Evolutionary conservation across 495 filamentous ascomycete species (phyloP), one percentile per base, ranked within the genome.

Genomic region (Pseudotulostoma volvatum): DNA sequence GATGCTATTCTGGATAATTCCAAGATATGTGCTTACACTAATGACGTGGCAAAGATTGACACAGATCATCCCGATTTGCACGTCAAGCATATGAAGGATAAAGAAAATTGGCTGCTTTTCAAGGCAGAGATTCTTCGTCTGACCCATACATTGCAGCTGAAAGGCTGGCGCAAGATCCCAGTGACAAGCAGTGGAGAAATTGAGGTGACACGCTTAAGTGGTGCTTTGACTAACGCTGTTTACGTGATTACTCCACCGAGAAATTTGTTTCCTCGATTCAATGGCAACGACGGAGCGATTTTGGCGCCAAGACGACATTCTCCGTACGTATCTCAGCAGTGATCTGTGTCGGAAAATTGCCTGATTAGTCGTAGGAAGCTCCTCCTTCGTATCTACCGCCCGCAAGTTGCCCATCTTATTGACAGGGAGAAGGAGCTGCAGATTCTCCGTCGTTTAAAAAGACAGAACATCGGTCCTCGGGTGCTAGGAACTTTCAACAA

Each of bases 401-500:
- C 90, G 4, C 84, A 96, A 48, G 92, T 88, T 3, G 85, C 90
- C 42, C 88, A 96, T 57, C 66, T 99, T 19, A 96, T 99, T 45
- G 87, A 99, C 55, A 70, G 90, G 33, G 79, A 93, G 41, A 84
- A 76, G 17, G 90, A 99, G 57, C 63, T 99, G 19, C 73, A 75
- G 35, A 90, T 96, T 37, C 69, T 99, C 14, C 72, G 78, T 32
- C 78, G 90, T 9, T 72, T 99, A 11, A 84, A 84, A 9, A 73
- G 80, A 23, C 90, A 94, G 69, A 79, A 79, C 42, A 99, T 99
- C 38, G 90, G 90, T 3, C 90, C 90, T 9, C 75, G 84, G 15
- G 63, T 99, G n/a, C 65, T 96, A 0, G 90, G 92, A 5, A 95
- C 84, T 2, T 99, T 99, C 52, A 66, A 63, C 7, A 99, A 99